Evolutionary conservation across 129 eudicot species (phyloP).

Genomic region (Tagetes erecta): DNA sequence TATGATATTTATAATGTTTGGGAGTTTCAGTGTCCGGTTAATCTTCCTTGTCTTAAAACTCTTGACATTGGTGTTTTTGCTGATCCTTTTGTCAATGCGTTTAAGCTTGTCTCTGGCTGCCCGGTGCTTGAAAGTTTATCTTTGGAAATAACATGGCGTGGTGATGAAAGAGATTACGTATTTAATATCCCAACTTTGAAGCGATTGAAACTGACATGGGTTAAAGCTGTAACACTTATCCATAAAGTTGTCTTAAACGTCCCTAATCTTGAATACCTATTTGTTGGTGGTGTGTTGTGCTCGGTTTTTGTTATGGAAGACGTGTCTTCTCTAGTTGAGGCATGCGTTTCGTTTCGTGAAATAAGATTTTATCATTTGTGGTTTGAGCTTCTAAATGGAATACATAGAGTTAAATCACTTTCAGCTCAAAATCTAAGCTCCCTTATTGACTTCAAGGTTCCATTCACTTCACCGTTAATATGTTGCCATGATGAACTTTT

Average conservation of each 20-base stretch:
- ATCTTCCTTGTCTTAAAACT: conserved; percentile 20
- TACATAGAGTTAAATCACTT: conserved; percentile 19
- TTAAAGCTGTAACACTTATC: neutral
- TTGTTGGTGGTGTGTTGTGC: neutral
- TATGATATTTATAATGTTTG: neutral
- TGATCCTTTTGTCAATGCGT: neutral
- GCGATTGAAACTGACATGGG: neutral
- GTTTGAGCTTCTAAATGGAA: conserved; percentile 9
- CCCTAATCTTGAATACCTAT: conserved; percentile 30
- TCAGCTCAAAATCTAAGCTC: neutral
- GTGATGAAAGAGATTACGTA: neutral
- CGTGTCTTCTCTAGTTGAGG: conserved; percentile 13
- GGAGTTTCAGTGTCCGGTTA: neutral
- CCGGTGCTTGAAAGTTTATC: conserved; percentile 22
- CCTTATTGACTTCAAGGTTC: neutral
- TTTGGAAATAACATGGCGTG: neutral
- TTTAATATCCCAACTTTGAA: conserved; percentile 21
- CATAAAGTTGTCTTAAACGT: neutral
- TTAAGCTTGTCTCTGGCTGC: conserved; percentile 2
- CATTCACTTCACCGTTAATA: neutral
- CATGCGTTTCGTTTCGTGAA: neutral
- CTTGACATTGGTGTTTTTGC: conserved; percentile 1
- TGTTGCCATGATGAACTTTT: neutral
- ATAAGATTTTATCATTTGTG: neutral
- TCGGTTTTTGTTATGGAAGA: conserved; percentile 12